Base-by-base conservation (phyloP, 169 alveolate genomes). In the Plasmodium inui region DNA sequence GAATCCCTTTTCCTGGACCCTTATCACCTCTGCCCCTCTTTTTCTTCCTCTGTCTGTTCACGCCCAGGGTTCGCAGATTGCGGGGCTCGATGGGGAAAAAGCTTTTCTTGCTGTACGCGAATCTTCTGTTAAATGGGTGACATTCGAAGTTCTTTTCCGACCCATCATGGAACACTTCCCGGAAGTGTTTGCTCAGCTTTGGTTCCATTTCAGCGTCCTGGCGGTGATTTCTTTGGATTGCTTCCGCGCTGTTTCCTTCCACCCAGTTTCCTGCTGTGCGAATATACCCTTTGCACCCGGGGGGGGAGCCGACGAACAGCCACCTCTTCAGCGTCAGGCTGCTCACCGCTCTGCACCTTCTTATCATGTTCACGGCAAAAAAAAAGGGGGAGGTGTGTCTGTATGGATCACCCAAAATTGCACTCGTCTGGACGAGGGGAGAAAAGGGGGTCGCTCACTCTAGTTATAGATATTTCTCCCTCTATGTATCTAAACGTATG, bases 1-100 rank as follows among this genome's bases (percentile, higher is more conserved):
- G 53, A 53, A 95, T 93, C 14, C 98, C 98, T 44, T 95, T 96
- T 12, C 97, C 98, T 81, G 97, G 93, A 71, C 97, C 74, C 72
- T 96, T 97, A 39, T 96, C 96, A 5, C 98, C 98, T 50, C 98
- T 61, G 6, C 98, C 98, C 50, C 97, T 84, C 53, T 92, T 82
- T 84, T 95, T 97, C 92, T 96, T 97, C n/a, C 88, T 79, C 57
- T 91, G 92, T 39, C 96, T 93, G 46, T 83, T 86, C 50, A 95
- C 92, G 30, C 97, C 98, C 96, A 95, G 71, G 0, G 97, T 95
- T 12, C 98, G 82, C 26, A 97, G 78, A 55, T 97, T 97, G 12
- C 98, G 41, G 19, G 98, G 97, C 73, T 97, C 98, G 7, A 97
- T 97, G 12, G 98, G 98, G 82, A 97, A 96, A n/a, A 97, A 81